Evolutionary conservation across 2,329 filamentous ascomycete species (phyloP), one percentile per base, ranked within the genome.

Genomic region (Epichloe uncinata): DNA sequence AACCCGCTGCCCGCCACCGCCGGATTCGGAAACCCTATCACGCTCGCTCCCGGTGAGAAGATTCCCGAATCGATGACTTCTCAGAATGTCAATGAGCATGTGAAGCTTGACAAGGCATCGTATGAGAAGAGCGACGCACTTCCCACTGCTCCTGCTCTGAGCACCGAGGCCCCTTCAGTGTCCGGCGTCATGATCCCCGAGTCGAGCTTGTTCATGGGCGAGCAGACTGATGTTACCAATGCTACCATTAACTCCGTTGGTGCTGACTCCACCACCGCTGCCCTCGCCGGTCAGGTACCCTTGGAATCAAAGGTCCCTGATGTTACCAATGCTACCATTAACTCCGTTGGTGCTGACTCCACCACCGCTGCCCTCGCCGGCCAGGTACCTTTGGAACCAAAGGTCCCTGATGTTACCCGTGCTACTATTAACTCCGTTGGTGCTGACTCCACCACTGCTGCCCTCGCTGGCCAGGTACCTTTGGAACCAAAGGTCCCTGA

Each of bases 81-180:
- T 47, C 85, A 86, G 65, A 83, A 84, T 56, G 72, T 79, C 58
- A 84, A 87, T 63, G 71, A 72, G 53, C 83, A 88, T 47, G 77
- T 95, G 61, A 79, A 82, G 60, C 77, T 87, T 18, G 90, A 96
- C 64, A 78, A 88, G 65, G 86, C 82, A 57, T 91, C 87, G 1
- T 97, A 96, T 67, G 84, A 94, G 65, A 86, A 86, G 66, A 81
- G 82, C 55, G 85, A 85, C 60, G 77, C 81, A 51, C 66, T 82
- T 41, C 73, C 75, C 47, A 77, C 75, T 56, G 59, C 71, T 48
- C 47, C 45, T 46, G 18, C 50, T 49, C 16, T 45, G 34, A 41
- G 40, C 20, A 69, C 73, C 45, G 67, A 73, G 50, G 62, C 82
- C 36, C 78, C 80, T 33, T 72, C 74, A 9, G 67, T 82, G 50